Base-by-base conservation (phyloP, 2,329 filamentous ascomycete species). In the Chrysosporium queenslandicum region DNA sequence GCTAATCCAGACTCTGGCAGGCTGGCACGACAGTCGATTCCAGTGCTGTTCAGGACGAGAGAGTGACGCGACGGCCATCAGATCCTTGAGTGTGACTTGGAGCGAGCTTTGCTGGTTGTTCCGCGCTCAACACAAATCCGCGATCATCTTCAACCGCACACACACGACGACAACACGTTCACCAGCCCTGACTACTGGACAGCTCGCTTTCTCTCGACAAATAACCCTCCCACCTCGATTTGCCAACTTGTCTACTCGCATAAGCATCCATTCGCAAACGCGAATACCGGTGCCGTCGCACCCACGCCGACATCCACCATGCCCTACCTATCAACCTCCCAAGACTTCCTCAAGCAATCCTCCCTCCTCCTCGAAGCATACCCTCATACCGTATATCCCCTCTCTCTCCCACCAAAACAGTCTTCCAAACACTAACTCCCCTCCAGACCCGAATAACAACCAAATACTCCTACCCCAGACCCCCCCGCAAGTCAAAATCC, bases 291-390 rank as follows among this genome's bases (percentile, higher is more conserved):
- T 39, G 36, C 36, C 16, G 20, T 39, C 16, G 32, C 45, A 21
- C 40, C 41, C 14, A 12, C 50, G 8, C 27, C 32, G 6, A n/a
- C n/a, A n/a, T n/a, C 20, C 14, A 72, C 61, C 53, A 95, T 95
- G 90, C 84, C 86, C 2, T 82, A 86, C 67, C 82, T 94, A 66
- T 74, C 78, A 48, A 89, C 87, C 53, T 86, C 86, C 69, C 84
- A 94, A 71, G 85, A 90, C 73, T 98, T 89, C 86, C 86, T 96
- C 60, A 82, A 85, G 62, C 86, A 96, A 70, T 95, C 91, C 12
- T 76, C 82, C 16, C 81, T 90, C 55, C 82, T 98, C 53, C 76
- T 98, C 51, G 81, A 92, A 71, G 91, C 92, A 52, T 83, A 87
- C 45, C 92, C 92, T 3, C 80, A 80, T 30, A 89, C 86, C 37